Conservation (phyloP, 768 basidiomycete species). For the Crepidotus variabilis region DNA sequence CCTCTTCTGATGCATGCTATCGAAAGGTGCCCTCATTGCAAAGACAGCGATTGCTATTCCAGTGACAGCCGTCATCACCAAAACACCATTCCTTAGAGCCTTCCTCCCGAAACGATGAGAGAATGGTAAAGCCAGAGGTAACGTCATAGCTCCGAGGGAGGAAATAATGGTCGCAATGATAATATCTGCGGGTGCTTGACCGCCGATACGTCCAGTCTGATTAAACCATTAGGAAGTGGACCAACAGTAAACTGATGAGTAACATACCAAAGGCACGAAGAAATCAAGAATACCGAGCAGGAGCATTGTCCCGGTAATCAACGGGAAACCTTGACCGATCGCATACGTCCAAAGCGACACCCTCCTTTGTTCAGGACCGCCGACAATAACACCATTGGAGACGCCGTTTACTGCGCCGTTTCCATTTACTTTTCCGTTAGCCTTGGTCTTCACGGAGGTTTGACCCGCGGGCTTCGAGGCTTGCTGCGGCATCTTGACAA, state of each 20-base stretch:
- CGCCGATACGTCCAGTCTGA: constrained; percentile 80
- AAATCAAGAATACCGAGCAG: constrained; percentile 68
- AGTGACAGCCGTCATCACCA: constrained; percentile 43
- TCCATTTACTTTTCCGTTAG: constrained; percentile 5
- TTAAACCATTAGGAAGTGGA: constrained; percentile 2
- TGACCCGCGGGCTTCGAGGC: not conserved
- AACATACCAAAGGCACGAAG: constrained; percentile 80
- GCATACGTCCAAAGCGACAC: constrained; percentile 63
- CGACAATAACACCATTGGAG: not conserved
- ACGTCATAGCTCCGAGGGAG: constrained; percentile 46
- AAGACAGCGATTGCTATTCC: constrained; percentile 58
- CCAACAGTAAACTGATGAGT: not conserved
- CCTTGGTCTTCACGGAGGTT: not conserved
- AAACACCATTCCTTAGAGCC: constrained; percentile 32
- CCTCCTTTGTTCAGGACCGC: constrained; percentile 5
- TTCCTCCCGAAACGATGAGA: constrained; percentile 61
- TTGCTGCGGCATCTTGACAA: constrained; percentile 18
- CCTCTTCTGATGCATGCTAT: constrained; percentile 82
- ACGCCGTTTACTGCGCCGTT: not conserved
- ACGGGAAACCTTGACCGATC: constrained; percentile 50
- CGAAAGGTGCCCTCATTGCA: constrained; percentile 61
- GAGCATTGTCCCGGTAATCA: constrained; percentile 56
- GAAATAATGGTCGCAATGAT: constrained; percentile 81
- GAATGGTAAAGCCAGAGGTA: constrained; percentile 68
- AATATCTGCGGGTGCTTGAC: constrained; percentile 81